Base-by-base conservation (phyloP, 805 yeast species). In the Candida tibetensis region DNA sequence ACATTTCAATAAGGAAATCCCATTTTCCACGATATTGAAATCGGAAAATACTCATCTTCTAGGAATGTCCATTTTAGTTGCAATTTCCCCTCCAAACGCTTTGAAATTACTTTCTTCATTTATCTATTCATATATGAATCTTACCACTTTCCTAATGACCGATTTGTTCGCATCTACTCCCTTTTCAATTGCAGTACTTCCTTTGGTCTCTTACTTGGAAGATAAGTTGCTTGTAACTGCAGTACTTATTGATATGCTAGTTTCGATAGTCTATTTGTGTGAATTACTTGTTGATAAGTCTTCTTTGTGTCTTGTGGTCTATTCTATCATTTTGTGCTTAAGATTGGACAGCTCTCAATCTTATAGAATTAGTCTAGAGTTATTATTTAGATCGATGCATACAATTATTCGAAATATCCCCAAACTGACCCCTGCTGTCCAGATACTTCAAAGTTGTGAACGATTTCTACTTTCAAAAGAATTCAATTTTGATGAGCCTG, bases 21-120 rank as follows among this genome's bases (percentile, higher is more conserved):
- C 59, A 2, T 35, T 60, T 32, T 45, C 56, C 0, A 37, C 44
- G 5, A 28, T 60, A 14, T 39, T 62, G 27, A 46, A 51, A 26
- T 55, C 66, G 5, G 69, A 64, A 28, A 60, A 55, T 37, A 53
- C 61, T 17, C 53, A 50, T 23, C 45, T 63, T 9, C 45, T 63
- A 21, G 51, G 47, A 0, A 44, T 49, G 28, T 46, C 63, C 1
- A 13, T 57, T 8, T 43, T 61, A 15, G 52, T 48, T 6, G 40
- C 48, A 6, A 31, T 45, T 8, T 52, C 66, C 3, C 32, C 42
- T 2, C 40, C 35, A 6, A 45, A 47, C 25, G 5, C 39, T 16
- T 19, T 57, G 32, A 62, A 63, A 41, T 42, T 60, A 12, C 22
- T 57, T 4, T 52, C 67, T 5, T 55, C 55, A 28, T 44, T 46